Conservation (phyloP, 2,329 filamentous ascomycete genomes). For the Zymoseptoria ardabiliae region DNA sequence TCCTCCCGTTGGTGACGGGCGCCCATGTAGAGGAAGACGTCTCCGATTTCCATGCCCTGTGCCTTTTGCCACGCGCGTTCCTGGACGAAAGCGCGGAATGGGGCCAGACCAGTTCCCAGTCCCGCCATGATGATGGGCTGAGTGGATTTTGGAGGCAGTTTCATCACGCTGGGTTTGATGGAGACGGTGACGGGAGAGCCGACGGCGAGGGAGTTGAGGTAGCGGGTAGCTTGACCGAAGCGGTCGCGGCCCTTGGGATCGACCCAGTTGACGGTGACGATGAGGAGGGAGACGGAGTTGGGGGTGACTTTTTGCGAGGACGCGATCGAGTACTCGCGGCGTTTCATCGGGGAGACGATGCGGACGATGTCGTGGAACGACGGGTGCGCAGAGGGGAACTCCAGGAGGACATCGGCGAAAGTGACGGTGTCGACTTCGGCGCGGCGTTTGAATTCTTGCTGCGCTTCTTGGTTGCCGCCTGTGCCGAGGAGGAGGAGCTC, state of each 20-base stretch:
- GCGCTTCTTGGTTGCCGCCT: constrained; percentile 57
- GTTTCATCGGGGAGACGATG: constrained; percentile 87
- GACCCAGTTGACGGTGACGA: constrained; percentile 94
- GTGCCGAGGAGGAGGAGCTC: constrained; percentile 69
- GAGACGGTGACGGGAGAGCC: constrained; percentile 80
- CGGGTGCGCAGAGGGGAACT: constrained; percentile 84
- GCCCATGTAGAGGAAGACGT: constrained; percentile 92
- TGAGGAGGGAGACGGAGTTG: constrained; percentile 84
- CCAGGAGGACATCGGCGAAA: constrained; percentile 80
- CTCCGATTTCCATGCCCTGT: constrained; percentile 90
- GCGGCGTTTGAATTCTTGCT: constrained; percentile 84
- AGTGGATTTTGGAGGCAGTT: constrained; percentile 79
- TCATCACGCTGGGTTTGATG: constrained; percentile 98
- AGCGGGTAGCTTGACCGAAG: constrained; percentile 87
- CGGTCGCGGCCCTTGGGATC: constrained; percentile 81
- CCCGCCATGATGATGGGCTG: constrained; percentile 98
- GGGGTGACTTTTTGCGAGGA: constrained; percentile 93
- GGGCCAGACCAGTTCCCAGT: constrained; percentile 92
- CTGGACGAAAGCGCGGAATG: constrained; percentile 98
- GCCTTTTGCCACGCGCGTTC: constrained; percentile 97
- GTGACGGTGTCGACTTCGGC: constrained; percentile 86
- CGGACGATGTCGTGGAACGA: constrained; percentile 79
- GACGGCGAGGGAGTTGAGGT: constrained; percentile 67
- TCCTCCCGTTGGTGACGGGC: constrained; percentile 96
- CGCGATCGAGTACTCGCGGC: constrained; percentile 97